Percentiles rank a stretch among this genome's conserved stretches.
phyloP scores from a whole-genome alignment of 495 filamentous ascomycete genomes.

The Xylaria grammica region DNA sequence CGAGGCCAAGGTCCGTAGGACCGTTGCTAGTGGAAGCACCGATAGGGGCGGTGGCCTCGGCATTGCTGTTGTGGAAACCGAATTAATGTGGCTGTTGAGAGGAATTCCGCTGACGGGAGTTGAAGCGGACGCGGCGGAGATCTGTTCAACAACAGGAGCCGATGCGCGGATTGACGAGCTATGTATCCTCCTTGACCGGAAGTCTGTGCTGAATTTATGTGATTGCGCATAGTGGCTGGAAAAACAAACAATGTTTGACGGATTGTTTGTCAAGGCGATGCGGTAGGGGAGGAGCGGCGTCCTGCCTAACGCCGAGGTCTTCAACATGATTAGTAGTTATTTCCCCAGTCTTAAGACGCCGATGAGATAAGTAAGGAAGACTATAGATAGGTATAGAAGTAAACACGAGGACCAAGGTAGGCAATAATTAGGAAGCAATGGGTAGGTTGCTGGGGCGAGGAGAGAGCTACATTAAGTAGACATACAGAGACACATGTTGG shows the following conservation, averaged over 20 bases:
- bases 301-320: constrained; percentile 30
- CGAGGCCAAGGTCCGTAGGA: constrained; percentile 80
- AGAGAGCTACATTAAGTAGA: not conserved
- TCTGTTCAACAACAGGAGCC: constrained; percentile 26
- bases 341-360: not conserved
- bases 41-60: constrained; percentile 61
- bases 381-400: too few relatives aligned
- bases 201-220: constrained; percentile 18
- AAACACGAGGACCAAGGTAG: not conserved
- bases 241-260: constrained; percentile 31
- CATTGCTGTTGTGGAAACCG: constrained; percentile 24
- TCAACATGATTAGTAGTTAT: constrained; percentile 32
- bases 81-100: constrained; percentile 21
- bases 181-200: constrained; percentile 40
- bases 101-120: constrained; percentile 26
- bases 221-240: constrained; percentile 25
- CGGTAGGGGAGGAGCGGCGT: constrained; percentile 29
- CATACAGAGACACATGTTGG: not conserved
- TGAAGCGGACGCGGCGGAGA: constrained; percentile 24
- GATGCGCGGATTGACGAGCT: constrained; percentile 46
- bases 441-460: not conserved
- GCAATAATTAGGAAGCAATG: not conserved
- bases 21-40: constrained; percentile 71
- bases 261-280: constrained; percentile 26
- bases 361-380: not conserved